Evolutionary conservation across 1,284 basidiomycete species (phyloP).

Genomic region (Polyporus tsugae): DNA sequence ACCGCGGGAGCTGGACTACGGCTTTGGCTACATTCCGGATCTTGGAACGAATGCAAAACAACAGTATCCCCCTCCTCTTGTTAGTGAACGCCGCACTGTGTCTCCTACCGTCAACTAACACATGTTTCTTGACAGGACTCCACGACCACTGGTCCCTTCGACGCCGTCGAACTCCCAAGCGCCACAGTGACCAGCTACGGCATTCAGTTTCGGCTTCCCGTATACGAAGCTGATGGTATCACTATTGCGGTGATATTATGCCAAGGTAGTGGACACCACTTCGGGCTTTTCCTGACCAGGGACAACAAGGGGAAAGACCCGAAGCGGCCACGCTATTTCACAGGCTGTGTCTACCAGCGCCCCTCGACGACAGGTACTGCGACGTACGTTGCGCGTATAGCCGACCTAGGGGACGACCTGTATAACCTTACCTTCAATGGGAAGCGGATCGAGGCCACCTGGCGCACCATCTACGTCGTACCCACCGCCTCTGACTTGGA

Average conservation of each 20-base stretch:
- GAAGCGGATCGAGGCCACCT: conserved; percentile 2
- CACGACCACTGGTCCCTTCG: not conserved
- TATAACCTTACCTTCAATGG: conserved; percentile 13
- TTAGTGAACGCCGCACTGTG: not conserved
- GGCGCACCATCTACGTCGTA: conserved; percentile 14
- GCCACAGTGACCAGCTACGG: conserved; percentile 1
- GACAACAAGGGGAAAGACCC: not conserved
- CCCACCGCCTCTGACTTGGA: not conserved
- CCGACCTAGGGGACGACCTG: conserved; percentile 2
- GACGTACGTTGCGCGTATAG: not conserved
- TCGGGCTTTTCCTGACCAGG: not conserved
- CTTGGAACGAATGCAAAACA: not conserved
- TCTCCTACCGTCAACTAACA: not conserved
- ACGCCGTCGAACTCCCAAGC: not conserved
- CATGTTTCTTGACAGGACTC: not conserved
- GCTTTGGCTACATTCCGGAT: not conserved
- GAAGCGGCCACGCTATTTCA: not conserved
- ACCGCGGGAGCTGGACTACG: not conserved
- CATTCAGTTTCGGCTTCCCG: conserved; percentile 9
- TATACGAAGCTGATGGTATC: conserved; percentile 3
- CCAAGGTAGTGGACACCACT: not conserved
- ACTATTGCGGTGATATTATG: conserved; percentile 6
- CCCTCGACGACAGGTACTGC: not conserved
- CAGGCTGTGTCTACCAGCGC: not conserved
- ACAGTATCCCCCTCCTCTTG: not conserved